Base-by-base conservation (phyloP, 2,329 filamentous ascomycete species). In the Ophiostoma angusticollis region DNA sequence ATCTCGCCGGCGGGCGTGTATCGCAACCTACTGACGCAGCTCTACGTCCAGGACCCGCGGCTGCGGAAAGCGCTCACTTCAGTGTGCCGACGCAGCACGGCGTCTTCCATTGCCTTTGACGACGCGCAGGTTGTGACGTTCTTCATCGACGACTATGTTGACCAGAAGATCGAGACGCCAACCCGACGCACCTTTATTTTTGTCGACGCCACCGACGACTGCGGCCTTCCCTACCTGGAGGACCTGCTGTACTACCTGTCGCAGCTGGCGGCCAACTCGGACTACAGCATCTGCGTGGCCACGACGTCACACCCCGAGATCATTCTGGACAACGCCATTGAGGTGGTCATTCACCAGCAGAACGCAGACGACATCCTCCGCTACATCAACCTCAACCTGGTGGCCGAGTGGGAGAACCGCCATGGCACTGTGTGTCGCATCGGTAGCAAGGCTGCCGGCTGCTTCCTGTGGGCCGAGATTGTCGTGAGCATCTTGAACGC, bases 401-500 rank as follows among this genome's bases (percentile, higher is more conserved):
- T 53, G 11, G 52, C 52, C 3, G 55, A 54, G 33, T 58, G 56
- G 54, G 53, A 55, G 14, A 51, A 53, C 33, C 46, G 55, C 2
- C 48, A 49, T 39, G 31, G 34, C 5, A 53, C 52, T 1, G 54
- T 55, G 9, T 43, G 51, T 14, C 45, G 39, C 18, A 51, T 58
- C 18, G 51, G 47, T 2, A 39, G 45, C 6, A 56, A 54, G 31
- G 49, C 56, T 1, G 46, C 42, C 3, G 56, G 56, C 18, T 51
- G 54, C 14, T 55, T 58, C 34, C 44, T 58, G 7, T 59, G 57
- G 57, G 55, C 55, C 1, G 55, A 58, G 43, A 55, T 58, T 24
- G 53, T 57, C 1, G 55, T 58, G 27, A 53, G 54, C 31, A 57
- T 59, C 13, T 45, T 58, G n/a, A 59, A 59, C 36, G 52, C 54